phyloP scores from a whole-genome alignment of 768 basidiomycete genomes.

The Russula griseocarnosa region DNA sequence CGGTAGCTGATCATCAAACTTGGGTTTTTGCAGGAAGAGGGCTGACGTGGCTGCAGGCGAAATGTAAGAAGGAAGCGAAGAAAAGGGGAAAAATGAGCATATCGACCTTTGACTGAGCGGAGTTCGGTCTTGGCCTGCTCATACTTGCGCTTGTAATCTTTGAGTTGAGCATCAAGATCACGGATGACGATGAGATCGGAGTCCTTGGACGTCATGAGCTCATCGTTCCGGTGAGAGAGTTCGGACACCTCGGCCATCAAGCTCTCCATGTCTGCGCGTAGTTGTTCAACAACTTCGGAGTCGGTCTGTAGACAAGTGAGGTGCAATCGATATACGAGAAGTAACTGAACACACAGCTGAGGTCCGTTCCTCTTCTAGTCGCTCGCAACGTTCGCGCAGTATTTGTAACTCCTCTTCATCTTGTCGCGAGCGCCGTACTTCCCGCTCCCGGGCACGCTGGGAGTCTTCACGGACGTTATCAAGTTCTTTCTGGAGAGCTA shows the following conservation, averaged over 20 bases:
- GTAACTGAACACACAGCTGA: slow-evolving; percentile 35
- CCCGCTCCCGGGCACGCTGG: slow-evolving; percentile 56
- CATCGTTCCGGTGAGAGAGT: slow-evolving; percentile 82
- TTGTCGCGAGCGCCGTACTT: slow-evolving; percentile 52
- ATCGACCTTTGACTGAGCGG: slow-evolving; percentile 83
- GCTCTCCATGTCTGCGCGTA: slow-evolving; percentile 77
- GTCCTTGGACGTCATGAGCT: slow-evolving; percentile 84
- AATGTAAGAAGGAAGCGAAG: slow-evolving; percentile 14
- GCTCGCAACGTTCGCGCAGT: slow-evolving; percentile 62
- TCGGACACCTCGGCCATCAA: slow-evolving; percentile 76
- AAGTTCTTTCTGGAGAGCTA: slow-evolving; percentile 71
- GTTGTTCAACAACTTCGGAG: slow-evolving; percentile 66
- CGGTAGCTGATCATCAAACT: slow-evolving; percentile 85
- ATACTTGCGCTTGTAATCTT: slow-evolving; percentile 93
- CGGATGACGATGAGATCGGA: slow-evolving; percentile 70
- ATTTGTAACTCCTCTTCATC: slow-evolving; percentile 70
- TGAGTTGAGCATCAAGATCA: slow-evolving; percentile 74
- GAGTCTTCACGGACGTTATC: slow-evolving; percentile 64
- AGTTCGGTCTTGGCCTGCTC: slow-evolving; percentile 94
- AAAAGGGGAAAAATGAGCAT: background rate
- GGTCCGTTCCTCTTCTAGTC: slow-evolving; percentile 58
- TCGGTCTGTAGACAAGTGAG: slow-evolving; percentile 45
- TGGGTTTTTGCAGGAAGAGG: slow-evolving; percentile 76
- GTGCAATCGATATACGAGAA: background rate
- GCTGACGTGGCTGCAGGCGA: slow-evolving; percentile 79